Evolutionary conservation across 148 eudicot genomes (phyloP).

Genomic region (Amaranthus hypochondriacus): DNA sequence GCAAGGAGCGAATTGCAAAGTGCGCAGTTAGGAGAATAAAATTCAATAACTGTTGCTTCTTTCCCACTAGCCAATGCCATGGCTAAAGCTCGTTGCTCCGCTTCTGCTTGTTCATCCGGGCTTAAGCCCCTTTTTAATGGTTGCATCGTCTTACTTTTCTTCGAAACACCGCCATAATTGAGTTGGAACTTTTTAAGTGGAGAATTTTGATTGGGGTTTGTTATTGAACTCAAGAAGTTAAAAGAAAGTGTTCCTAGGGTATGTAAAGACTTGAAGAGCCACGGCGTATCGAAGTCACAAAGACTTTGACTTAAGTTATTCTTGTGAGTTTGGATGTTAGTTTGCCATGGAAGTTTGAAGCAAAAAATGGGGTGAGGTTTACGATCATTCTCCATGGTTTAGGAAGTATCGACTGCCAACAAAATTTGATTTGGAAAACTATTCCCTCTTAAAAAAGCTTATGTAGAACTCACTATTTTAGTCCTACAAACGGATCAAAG

Average conservation of each 20-base stretch:
- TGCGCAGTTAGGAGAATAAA: slow-evolving; percentile 82
- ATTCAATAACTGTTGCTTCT: slow-evolving; percentile 76
- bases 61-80: slow-evolving; percentile 64
- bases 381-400: slow-evolving; percentile 25
- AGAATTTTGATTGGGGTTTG: slow-evolving; percentile 16
- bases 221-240: slow-evolving; percentile 32
- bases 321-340: slow-evolving; percentile 12
- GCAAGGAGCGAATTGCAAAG: slow-evolving; percentile 78
- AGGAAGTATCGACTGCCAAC: no score
- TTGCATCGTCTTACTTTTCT: slow-evolving; percentile 14
- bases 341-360: slow-evolving; percentile 76
- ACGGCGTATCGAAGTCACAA: slow-evolving; percentile 62
- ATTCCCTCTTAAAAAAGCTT: no score
- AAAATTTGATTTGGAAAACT: no score
- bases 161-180: slow-evolving; percentile 8
- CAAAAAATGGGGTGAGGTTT: slow-evolving; percentile 55
- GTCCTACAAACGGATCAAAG: no score
- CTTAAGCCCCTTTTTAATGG: slow-evolving; percentile 29
- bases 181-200: slow-evolving; percentile 8
- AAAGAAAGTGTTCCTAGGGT: slow-evolving; percentile 39
- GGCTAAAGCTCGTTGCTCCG: slow-evolving; percentile 87
- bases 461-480: no score
- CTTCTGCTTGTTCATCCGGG: slow-evolving; percentile 68
- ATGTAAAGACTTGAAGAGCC: slow-evolving; percentile 68
- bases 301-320: slow-evolving; percentile 17